Percentiles rank a stretch among this genome's conserved stretches.
Conservation (phyloP, 768 basidiomycete genomes). For the Lactarius pseudohatsudake region DNA sequence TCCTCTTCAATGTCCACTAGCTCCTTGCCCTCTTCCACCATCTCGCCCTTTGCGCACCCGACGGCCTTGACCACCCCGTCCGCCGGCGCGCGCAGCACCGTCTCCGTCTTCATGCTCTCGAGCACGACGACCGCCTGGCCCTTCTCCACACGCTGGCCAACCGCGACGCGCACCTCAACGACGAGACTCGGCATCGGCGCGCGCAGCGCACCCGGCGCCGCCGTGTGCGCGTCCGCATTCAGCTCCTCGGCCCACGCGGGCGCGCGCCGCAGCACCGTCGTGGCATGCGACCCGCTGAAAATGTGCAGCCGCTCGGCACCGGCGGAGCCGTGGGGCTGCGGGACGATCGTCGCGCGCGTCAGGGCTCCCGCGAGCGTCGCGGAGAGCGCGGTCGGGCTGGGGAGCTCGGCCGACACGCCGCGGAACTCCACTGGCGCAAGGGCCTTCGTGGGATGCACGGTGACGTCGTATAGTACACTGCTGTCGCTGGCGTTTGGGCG, state of each 20-base stretch:
- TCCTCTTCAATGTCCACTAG: constrained; percentile 65
- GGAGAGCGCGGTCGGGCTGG: constrained; percentile 51
- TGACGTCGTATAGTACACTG: constrained; percentile 45
- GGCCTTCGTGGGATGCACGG: constrained; percentile 40
- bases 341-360: constrained; percentile 66
- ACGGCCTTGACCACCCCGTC: constrained; percentile 71
- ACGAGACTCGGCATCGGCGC: constrained; percentile 95
- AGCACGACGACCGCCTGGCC: constrained; percentile 81
- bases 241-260: constrained; percentile 71
- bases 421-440: constrained; percentile 40
- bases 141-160: constrained; percentile 75
- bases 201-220: constrained; percentile 62
- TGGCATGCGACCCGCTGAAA: constrained; percentile 63
- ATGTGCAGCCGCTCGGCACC: constrained; percentile 72
- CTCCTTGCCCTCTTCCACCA: constrained; percentile 86
- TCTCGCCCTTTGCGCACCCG: constrained; percentile 80
- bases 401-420: constrained; percentile 55
- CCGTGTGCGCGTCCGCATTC: constrained; percentile 55
- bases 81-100: constrained; percentile 70
- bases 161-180: constrained; percentile 79
- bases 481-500: constrained; percentile 36
- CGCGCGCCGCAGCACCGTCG: constrained; percentile 62
- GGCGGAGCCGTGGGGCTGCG: constrained; percentile 58
- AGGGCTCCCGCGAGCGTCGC: constrained; percentile 53
- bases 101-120: constrained; percentile 99